These are phyloP conservation scores for Taphrina communis DNA, from an alignment of 1,139 yeast species.

Conservation along the genomic window DNA sequence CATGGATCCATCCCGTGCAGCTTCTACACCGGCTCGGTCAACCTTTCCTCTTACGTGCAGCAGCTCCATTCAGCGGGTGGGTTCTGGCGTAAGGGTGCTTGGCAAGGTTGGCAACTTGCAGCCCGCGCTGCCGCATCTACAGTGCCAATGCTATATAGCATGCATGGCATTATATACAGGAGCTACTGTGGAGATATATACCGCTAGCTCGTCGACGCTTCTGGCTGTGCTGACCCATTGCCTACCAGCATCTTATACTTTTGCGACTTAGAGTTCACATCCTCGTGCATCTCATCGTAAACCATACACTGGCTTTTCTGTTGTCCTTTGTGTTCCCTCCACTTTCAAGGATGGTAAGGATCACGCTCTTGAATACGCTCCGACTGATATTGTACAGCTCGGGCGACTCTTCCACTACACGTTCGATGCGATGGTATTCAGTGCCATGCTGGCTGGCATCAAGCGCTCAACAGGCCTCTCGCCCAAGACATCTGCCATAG, in stretches of 20 bases:
- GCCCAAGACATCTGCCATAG: constrained; percentile 53
- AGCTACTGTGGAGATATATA: neutral
- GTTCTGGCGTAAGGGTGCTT: neutral
- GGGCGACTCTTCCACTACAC: constrained; percentile 63
- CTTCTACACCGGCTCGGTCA: no score
- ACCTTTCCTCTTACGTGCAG: no score
- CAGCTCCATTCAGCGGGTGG: no score
- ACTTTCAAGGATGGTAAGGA: constrained; percentile 15
- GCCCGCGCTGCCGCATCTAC: neutral
- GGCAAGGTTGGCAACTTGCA: neutral
- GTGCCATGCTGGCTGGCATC: constrained; percentile 87
- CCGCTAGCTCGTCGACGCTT: no score
- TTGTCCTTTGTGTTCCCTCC: constrained; percentile 6
- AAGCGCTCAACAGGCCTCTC: constrained; percentile 85
- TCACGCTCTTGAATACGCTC: neutral
- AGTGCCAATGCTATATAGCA: neutral
- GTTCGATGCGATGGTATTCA: constrained; percentile 74
- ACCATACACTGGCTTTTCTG: constrained; percentile 9
- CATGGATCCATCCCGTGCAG: no score
- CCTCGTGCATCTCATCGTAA: no score
- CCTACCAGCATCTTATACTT: no score
- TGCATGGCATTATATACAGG: no score
- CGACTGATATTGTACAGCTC: constrained; percentile 39
- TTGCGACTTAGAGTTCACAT: no score
- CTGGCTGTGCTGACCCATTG: no score